Evolutionary conservation across 164 flowering plant genomes (phyloP), one percentile per base, ranked within the genome.

Genomic region (grape (Vitis vinifera)): DNA sequence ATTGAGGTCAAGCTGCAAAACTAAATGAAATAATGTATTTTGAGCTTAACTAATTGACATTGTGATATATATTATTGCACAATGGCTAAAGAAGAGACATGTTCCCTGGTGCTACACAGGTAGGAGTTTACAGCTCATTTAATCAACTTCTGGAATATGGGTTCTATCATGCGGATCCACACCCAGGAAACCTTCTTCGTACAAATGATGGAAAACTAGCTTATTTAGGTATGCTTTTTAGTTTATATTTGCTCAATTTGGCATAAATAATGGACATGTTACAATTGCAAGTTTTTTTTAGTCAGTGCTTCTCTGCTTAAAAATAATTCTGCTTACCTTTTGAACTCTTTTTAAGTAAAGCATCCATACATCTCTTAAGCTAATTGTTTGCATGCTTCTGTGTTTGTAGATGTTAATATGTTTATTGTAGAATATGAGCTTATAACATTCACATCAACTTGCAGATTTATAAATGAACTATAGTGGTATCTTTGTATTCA

Each of bases 151-250:
- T 95, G 73, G 99, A 95, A 72, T 79, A 76, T 81, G 99, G 99
- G 6, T 95, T 95, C 82, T 95, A 93, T 80, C 99, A 95, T 81
- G 98, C 99, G 68, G 99, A 95, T 85, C 99, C 99, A 27, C 99
- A 93, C 75, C 99, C 99, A 72, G 98, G 99, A 78, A 95, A 95
- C 75, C 89, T 95, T 68, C 84, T 95, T 58, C 92, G 93, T 27
- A 90, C 99, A 72, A 79, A 73, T 83, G 96, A 95, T 80, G 97
- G 98, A 70, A 87, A 90, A 76, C 83, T 95, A 66, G 99, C 99
- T 44, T 93, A 95, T 77, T 67, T 95, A 82, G 99, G 98, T 94
- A 90, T 65, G 73, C 4, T 10, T 62, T 73, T 23, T 27, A 23
- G 13, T 47, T 55, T 50, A 63, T 37, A 19, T 19, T 50, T 58